Evolutionary conservation across 2,329 filamentous ascomycete genomes (phyloP), one percentile per base, ranked within the genome.

Genomic region (Aspergillus sp.): DNA sequence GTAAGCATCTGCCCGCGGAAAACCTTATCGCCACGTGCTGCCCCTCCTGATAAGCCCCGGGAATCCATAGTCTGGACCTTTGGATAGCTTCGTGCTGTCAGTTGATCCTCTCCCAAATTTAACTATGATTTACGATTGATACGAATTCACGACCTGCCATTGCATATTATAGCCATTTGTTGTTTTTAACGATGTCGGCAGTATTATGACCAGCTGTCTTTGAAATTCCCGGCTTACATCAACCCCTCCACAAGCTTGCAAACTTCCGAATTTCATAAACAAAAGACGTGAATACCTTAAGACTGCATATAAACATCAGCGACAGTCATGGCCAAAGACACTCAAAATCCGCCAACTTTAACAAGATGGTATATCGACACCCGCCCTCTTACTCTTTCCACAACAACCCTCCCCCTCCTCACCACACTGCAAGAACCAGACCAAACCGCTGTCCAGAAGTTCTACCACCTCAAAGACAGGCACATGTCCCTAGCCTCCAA

Each of bases 401-500:
- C 63, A 27, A 64, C 60, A 33, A 70, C 63, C 6, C 74, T 80
- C 9, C 77, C 77, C 2, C 64, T 79, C 7, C 58, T 80, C 31
- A 59, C 71, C 31, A 74, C 72, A 4, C 69, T 82, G 6, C 73
- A 73, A 58, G 65, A 70, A 35, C 68, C 77, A 25, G 84, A 87
- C 65, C 81, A 82, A 62, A 76, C 80, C 58, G 71, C 74, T 19
- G 74, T 81, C 45, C 74, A 73, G 23, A 75, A 76, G 47, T 85
- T 78, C 70, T 79, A 82, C 67, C 79, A 82, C 66, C 70, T 81
- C 35, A 68, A 81, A 64, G 86, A 88, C 67, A 82, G 81, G 17
- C 81, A 81, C 62, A 86, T 88, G 82, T 82, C 80, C 17, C 76
- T 88, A 3, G 85, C 77, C 8, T 87, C 85, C 7, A 82, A 82